Base-by-base conservation (phyloP, 2,329 filamentous ascomycete species). In the Graphilbum sp. region DNA sequence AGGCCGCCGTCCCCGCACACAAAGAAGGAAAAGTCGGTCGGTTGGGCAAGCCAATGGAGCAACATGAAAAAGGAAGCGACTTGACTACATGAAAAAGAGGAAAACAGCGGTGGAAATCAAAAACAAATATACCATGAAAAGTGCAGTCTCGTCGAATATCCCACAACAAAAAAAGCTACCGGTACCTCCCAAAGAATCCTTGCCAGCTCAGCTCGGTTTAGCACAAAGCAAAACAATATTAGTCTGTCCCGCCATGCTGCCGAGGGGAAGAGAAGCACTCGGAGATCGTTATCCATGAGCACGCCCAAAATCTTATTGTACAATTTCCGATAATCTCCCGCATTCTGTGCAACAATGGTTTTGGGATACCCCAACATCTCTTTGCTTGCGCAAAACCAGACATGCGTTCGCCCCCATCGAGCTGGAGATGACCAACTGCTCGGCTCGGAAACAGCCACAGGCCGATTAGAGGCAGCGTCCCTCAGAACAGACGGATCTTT, bases 401-500 rank as follows among this genome's bases (percentile, higher is more conserved):
- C n/a, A n/a, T n/a, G n/a, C n/a, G n/a, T n/a, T n/a, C n/a, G n/a
- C n/a, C n/a, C n/a, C n/a, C n/a, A n/a, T 29, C 27, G 7, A 12
- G 15, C 13, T 29, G 4, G 4, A 12, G 11, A 29, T 13, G 11
- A 8, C 6, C 13, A 8, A 5, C 15, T 10, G 27, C 6, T 29
- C 27, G 5, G 27, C 11, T 24, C 5, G 5, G 5, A 24, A 24
- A 24, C 21, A n/a, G n/a, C n/a, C n/a, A n/a, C n/a, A n/a, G n/a
- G n/a, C n/a, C 23, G 12, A 7, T 25, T 25, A 25, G 23, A 25
- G 12, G 7, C 23, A 25, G 23, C 23, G 23, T 25, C 18, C 6
- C 19, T 37, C 43, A 47, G 15, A 47, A 45, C 16, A 47, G 20
- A 2, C 45, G 45, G 15, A 47, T 43, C 38, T 41, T 47, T 33